Base-by-base conservation (phyloP, 1,284 basidiomycete genomes). In the Tilletia horrida region DNA sequence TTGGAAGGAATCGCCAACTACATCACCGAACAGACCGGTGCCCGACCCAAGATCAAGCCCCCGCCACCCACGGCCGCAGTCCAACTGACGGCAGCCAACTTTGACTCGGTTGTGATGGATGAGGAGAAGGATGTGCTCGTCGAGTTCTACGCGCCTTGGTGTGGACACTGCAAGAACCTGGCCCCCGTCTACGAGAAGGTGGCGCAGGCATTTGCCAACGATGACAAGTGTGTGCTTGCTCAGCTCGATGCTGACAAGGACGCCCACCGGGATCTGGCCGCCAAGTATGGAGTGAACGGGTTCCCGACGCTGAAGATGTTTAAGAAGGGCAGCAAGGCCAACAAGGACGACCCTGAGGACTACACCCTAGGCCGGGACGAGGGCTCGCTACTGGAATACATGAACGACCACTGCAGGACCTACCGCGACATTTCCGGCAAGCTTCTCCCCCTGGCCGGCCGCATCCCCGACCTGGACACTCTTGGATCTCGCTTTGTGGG, bases 221-320 rank as follows among this genome's bases (percentile, higher is more conserved):
- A 97, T 82, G 84, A 85, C 62, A 86, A 90, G 88, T 92, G 91
- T 79, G 83, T 95, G 67, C 87, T 97, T 66, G 93, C 92, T 31
- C 92, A 95, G 82, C 85, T 97, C 73, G 89, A 98, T 83, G 93
- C 90, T 31, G 93, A 97, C 81, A 89, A 90, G 64, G 86, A 88
- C 69, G 85, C 85, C 76, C 95, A 96, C 86, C 86, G 87, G 75
- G 87, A 86, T 29, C 83, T 97, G 67, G 89, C 90, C n/a, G 76
- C 83, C 62, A 87, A 88, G 76, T 93, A 92, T 80, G 90, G 85
- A 14, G 86, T 96, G 69, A 52, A 76, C 9, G 77, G 78, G 91
- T 85, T 87, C 88, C 95, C 95, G 0, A 97, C 93, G 18, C 88
- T 98, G 85, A 69, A 21, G 21, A 7, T 29, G 8, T 62, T 62